Evolutionary conservation across 2,329 filamentous ascomycete genomes (phyloP), one percentile per base, ranked within the genome.

Genomic region (Alternaria consortialis): DNA sequence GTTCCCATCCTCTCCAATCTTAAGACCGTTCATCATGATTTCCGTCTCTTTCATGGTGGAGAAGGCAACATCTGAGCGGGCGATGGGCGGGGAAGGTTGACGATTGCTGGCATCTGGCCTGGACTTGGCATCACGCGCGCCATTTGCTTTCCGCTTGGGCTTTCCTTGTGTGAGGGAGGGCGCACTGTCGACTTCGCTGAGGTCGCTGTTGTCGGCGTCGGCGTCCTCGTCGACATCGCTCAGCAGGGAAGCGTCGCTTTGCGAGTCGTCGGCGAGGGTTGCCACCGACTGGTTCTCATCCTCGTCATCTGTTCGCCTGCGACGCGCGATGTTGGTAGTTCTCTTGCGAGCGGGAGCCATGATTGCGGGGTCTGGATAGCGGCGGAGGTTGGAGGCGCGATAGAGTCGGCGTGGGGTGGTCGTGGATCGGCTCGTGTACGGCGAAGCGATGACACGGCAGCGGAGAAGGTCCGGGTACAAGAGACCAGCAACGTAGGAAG

Each of bases 1-100:
- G 27, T 78, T 78, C 12, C 66, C 63, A 20, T 78, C 75, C 39
- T 82, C 80, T 12, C 81, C 77, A 48, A 86, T 74, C 54, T 81
- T 83, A 46, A 88, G 71, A 25, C 86, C 87, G 60, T 87, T 87
- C 79, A 88, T 79, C 86, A 88, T 88, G 23, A 83, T 83, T 66
- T 87, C 83, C 3, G 87, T 88, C 71, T 89, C 87, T 40, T 83
- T 81, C 31, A 83, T 78, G 3, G 81, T 76, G 50, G 80, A 74
- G 63, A 83, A 83, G 40, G 70, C 65, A 25, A 74, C 72, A 53
- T 79, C 76, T 8, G 76, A 76, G 39, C 75, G 75, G 40, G 73
- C 76, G 71, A 79, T 75, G 63, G 75, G 74, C 62, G 74, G 72
- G 40, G 74, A 76, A 13, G 70, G 72, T 58, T 76, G 70, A 23